Conservation (phyloP, 192 early-diverging fungal genomes). For the Dimargaris cristalligena region DNA sequence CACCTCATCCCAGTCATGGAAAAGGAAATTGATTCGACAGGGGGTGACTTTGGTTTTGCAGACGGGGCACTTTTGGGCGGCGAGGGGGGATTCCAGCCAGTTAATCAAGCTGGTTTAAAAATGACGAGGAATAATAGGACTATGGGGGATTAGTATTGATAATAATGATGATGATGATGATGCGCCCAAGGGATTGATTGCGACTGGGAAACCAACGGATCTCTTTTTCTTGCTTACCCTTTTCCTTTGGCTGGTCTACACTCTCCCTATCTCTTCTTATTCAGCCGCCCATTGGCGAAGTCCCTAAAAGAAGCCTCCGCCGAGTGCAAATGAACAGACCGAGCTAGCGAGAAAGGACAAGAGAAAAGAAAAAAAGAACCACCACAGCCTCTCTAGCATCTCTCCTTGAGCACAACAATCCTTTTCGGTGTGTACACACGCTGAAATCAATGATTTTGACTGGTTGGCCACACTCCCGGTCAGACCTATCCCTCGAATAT, state of each 20-base stretch:
- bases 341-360: too few relatives aligned
- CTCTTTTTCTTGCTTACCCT: background rate
- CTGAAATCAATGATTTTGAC: too few relatives aligned
- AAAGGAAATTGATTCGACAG: background rate
- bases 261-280: background rate
- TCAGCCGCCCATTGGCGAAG: background rate
- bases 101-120: background rate
- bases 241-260: too few relatives aligned
- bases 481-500: too few relatives aligned
- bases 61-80: conserved; percentile 2
- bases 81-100: conserved; percentile 1
- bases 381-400: too few relatives aligned
- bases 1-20: conserved; percentile 7
- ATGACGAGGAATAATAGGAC: background rate
- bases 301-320: too few relatives aligned
- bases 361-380: too few relatives aligned
- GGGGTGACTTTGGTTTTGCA: conserved; percentile 1
- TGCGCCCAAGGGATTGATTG: background rate
- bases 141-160: background rate
- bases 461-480: too few relatives aligned
- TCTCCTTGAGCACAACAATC: too few relatives aligned
- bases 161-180: background rate
- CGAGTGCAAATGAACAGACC: too few relatives aligned
- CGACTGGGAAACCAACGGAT: background rate
- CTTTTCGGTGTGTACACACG: too few relatives aligned